A percentile compares a stretch with the other conserved stretches of the same genome.
These are phyloP conservation scores for Talaromyces sp. DNA, from an alignment of 2,329 filamentous ascomycete species.

Conservation along the genomic window DNA sequence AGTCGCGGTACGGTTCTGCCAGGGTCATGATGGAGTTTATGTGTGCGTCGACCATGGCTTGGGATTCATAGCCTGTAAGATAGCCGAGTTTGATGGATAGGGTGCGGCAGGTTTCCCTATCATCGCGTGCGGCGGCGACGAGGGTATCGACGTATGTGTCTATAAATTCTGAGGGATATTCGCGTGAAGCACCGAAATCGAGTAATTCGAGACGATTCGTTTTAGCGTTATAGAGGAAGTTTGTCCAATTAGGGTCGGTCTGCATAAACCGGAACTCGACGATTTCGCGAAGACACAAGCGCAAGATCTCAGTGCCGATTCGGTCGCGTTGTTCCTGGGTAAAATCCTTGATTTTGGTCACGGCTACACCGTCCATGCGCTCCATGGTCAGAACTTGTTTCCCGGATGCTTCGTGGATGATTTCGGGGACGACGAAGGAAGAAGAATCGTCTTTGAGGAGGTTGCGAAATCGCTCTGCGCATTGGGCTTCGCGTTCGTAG, in stretches of 20 bases:
- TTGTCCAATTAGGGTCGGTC: conserved; percentile 99
- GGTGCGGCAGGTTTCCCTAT: conserved; percentile 60
- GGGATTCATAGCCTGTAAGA: conserved; percentile 83
- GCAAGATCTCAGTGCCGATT: conserved; percentile 91
- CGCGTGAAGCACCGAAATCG: conserved; percentile 90
- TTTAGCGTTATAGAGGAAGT: conserved; percentile 82
- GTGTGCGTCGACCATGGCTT: conserved; percentile 84
- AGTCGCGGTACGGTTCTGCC: conserved; percentile 79
- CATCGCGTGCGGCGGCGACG: conserved; percentile 69
- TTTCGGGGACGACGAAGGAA: conserved; percentile 74
- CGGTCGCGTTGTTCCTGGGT: conserved; percentile 84
- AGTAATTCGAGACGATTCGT: conserved; percentile 78
- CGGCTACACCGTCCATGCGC: conserved; percentile 78
- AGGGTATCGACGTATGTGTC: conserved; percentile 75
- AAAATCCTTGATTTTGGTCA: conserved; percentile 74
- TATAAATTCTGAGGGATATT: conserved; percentile 78
- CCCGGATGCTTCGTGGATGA: conserved; percentile 75
- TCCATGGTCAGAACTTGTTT: conserved; percentile 90
- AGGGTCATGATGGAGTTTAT: conserved; percentile 83
- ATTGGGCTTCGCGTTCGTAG: conserved; percentile 83
- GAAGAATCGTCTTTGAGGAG: conserved; percentile 72
- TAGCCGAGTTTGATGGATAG: conserved; percentile 80
- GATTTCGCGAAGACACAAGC: conserved; percentile 88
- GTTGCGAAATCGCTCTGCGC: conserved; percentile 69
- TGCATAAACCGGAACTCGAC: conserved; percentile 97